phyloP scores from a whole-genome alignment of 768 basidiomycete genomes.

The Russula brevipes region DNA sequence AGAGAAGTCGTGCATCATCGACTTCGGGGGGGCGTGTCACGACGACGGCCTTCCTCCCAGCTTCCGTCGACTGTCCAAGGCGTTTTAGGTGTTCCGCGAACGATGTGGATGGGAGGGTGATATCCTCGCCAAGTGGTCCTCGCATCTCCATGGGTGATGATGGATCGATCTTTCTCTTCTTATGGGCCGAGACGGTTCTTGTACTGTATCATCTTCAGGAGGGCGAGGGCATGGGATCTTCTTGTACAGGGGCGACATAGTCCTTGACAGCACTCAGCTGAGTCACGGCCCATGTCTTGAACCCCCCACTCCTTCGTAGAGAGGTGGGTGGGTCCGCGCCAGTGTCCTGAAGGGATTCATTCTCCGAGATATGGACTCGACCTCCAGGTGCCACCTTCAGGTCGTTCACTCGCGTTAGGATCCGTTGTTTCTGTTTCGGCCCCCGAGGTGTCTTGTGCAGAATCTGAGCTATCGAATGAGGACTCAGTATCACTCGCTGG shows the following conservation, averaged over 20 bases:
- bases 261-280: constrained; percentile 56
- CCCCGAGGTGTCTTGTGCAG: constrained; percentile 48
- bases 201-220: neutral
- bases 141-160: constrained; percentile 43
- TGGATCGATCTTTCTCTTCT: constrained; percentile 45
- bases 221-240: neutral
- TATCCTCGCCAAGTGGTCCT: constrained; percentile 75
- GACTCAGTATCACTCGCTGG: constrained; percentile 43
- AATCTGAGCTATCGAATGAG: constrained; percentile 77
- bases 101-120: constrained; percentile 60
- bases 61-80: constrained; percentile 18
- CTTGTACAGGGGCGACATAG: constrained; percentile 32
- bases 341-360: constrained; percentile 27
- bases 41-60: constrained; percentile 39
- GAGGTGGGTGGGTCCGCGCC: constrained; percentile 26
- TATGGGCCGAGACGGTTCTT: constrained; percentile 30
- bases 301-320: constrained; percentile 46
- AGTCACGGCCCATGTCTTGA: constrained; percentile 87
- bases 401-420: constrained; percentile 16
- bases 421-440: constrained; percentile 29
- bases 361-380: constrained; percentile 24
- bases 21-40: constrained; percentile 66
- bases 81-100: constrained; percentile 49
- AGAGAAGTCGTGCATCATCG: constrained; percentile 65
- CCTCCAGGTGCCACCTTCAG: constrained; percentile 13